Conservation (phyloP, 768 basidiomycete species). For the Lentinula guzmanii region DNA sequence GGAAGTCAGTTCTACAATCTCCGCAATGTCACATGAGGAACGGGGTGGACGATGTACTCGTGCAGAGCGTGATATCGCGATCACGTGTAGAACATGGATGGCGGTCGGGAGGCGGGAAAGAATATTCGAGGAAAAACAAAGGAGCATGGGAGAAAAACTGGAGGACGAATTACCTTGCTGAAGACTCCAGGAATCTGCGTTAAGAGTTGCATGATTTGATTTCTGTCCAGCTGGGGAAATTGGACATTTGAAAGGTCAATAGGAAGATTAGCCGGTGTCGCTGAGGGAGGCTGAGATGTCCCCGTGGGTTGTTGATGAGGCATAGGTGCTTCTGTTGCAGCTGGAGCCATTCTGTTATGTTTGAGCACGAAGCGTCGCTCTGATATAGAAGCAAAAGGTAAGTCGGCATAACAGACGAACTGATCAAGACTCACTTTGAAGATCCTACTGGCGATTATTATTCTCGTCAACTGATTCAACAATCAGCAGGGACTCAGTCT, state of each 20-base stretch:
- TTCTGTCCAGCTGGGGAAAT: conserved; percentile 33
- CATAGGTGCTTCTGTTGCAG: not conserved
- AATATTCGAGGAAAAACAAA: not conserved
- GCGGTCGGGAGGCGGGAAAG: conserved; percentile 5
- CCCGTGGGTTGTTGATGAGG: not conserved
- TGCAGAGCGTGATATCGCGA: conserved; percentile 8
- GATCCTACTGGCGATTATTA: not conserved
- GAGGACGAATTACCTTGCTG: conserved; percentile 41
- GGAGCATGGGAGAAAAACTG: not conserved
- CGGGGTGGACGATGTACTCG: conserved; percentile 15
- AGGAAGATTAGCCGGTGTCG: not conserved
- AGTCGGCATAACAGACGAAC: not conserved
- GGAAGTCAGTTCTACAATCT: conserved; percentile 2
- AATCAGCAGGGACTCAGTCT: not conserved
- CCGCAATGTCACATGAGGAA: conserved; percentile 6
- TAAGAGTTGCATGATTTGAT: conserved; percentile 55
- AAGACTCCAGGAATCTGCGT: conserved; percentile 50
- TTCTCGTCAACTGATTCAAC: not conserved
- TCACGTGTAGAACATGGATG: conserved; percentile 11
- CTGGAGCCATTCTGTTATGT: not conserved
- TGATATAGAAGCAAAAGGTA: not conserved
- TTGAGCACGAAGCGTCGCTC: not conserved
- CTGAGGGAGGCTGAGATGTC: not conserved
- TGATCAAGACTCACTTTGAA: not conserved
- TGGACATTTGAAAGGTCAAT: not conserved